phyloP scores from a whole-genome alignment of 495 filamentous ascomycete genomes.

The Gamarada debralockiae region DNA sequence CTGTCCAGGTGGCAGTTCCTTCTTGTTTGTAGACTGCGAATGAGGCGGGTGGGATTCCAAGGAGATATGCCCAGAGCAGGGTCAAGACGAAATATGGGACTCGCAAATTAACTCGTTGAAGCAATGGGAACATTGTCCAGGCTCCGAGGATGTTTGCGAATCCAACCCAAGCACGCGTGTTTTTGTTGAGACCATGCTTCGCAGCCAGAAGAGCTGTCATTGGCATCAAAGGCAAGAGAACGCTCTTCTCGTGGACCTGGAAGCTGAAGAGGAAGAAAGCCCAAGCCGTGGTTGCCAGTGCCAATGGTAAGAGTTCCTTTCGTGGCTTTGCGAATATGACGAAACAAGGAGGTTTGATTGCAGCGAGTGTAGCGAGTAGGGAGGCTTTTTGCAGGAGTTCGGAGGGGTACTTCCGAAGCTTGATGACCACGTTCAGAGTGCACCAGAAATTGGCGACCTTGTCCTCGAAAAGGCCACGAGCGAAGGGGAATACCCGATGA shows the following conservation, averaged over 20 bases:
- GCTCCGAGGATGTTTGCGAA: constrained; percentile 87
- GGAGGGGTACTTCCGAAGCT: constrained; percentile 67
- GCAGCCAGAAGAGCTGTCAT: constrained; percentile 84
- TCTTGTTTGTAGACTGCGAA: constrained; percentile 58
- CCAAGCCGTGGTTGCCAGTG: constrained; percentile 81
- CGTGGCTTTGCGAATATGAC: constrained; percentile 76
- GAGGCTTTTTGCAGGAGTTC: constrained; percentile 72
- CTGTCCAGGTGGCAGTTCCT: constrained; percentile 35
- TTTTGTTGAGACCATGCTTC: constrained; percentile 67
- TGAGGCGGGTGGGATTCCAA: constrained; percentile 79
- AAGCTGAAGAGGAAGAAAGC: constrained; percentile 97
- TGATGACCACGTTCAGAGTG: constrained; percentile 80
- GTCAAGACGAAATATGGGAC: constrained; percentile 83
- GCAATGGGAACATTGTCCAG: constrained; percentile 92
- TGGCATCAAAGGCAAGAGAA: constrained; percentile 83
- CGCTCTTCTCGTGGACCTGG: constrained; percentile 97
- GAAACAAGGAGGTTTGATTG: constrained; percentile 73
- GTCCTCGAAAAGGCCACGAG: constrained; percentile 92
- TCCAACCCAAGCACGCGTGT: constrained; percentile 81
- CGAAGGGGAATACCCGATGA: constrained; percentile 91
- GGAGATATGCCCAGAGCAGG: constrained; percentile 82
- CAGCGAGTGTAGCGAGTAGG: constrained; percentile 65
- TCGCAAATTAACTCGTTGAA: constrained; percentile 76
- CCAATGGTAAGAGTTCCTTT: constrained; percentile 71
- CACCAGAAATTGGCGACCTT: constrained; percentile 99